phyloP scores from a whole-genome alignment of 2,329 filamentous ascomycete genomes.

The Ophiostoma quercus region DNA sequence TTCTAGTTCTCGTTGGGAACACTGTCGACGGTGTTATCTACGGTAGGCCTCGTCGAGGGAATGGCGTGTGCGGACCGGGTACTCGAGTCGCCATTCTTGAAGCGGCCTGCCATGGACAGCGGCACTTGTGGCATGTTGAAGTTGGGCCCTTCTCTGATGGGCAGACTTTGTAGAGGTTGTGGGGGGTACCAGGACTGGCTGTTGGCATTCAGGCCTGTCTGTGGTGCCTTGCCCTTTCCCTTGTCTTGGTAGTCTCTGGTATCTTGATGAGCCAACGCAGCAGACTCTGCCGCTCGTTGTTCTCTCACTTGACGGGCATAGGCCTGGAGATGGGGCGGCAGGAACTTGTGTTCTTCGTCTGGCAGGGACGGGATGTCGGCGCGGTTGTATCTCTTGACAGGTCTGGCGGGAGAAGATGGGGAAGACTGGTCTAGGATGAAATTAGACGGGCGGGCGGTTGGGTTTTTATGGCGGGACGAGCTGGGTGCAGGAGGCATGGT shows the following conservation, averaged over 20 bases:
- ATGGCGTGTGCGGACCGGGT: not conserved
- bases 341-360: not conserved
- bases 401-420: too few relatives aligned
- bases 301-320: not conserved
- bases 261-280: too few relatives aligned
- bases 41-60: too few relatives aligned
- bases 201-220: too few relatives aligned
- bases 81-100: not conserved
- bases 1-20: not conserved
- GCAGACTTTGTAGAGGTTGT: too few relatives aligned
- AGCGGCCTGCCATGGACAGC: not conserved
- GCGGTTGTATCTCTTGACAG: too few relatives aligned
- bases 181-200: too few relatives aligned
- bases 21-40: too few relatives aligned
- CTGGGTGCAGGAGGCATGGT: not conserved
- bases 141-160: not conserved
- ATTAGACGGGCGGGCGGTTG: too few relatives aligned
- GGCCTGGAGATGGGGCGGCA: not conserved
- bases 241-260: not conserved
- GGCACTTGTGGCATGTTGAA: not conserved
- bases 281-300: not conserved
- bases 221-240: not conserved
- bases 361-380: not conserved
- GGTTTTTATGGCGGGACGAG: too few relatives aligned
- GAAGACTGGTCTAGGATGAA: too few relatives aligned